Evolutionary conservation across 169 alveolate genomes (phyloP).

Genomic region (Plasmodium falciparum): DNA sequence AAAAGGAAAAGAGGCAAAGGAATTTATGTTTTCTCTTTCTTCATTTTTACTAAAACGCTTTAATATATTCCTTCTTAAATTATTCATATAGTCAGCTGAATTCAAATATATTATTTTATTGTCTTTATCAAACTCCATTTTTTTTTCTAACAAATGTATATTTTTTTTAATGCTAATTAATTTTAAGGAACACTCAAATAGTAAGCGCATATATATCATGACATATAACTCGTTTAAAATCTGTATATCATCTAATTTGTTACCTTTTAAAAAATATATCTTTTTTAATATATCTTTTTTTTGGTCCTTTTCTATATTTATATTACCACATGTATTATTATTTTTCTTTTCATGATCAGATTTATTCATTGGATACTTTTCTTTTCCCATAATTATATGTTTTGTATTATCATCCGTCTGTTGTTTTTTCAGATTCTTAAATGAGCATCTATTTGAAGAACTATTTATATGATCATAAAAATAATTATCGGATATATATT

Average conservation of each 20-base stretch:
- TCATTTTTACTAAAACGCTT: constrained; percentile 30
- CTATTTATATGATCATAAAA: too few relatives aligned
- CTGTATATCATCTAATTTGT: neutral
- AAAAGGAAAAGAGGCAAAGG: neutral
- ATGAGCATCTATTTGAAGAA: too few relatives aligned
- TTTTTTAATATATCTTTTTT: neutral
- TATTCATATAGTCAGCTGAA: constrained; percentile 64
- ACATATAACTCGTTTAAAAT: constrained; percentile 39
- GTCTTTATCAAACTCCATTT: constrained; percentile 32
- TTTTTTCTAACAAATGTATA: constrained; percentile 27
- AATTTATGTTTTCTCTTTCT: constrained; percentile 2
- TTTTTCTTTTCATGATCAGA: too few relatives aligned
- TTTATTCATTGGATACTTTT: neutral
- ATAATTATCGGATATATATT: too few relatives aligned
- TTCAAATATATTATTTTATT: constrained; percentile 47
- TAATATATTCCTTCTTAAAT: constrained; percentile 28
- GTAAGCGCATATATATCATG: constrained; percentile 20
- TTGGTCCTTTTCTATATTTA: neutral
- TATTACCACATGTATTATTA: neutral
- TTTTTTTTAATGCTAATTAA: constrained; percentile 52
- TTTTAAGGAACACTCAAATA: constrained; percentile 46
- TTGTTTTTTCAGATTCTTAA: too few relatives aligned
- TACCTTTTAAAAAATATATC: neutral
- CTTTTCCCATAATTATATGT: neutral
- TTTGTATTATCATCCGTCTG: neutral